Conservation (phyloP, 805 yeast genomes). For the Sugiyamaella marilandica region DNA sequence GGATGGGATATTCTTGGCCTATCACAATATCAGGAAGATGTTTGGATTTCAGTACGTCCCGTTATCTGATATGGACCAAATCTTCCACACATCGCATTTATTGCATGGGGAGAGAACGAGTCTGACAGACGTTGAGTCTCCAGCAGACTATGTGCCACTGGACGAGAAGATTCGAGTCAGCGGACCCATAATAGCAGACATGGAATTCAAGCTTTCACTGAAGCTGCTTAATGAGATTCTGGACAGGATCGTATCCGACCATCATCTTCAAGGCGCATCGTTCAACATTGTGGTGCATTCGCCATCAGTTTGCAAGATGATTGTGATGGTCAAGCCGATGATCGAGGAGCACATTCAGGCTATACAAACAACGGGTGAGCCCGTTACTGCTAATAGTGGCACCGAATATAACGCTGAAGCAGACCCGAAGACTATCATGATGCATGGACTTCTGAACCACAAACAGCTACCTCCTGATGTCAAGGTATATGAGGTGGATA, state of each 20-base stretch:
- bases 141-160: constrained; percentile 9
- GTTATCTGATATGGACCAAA: constrained; percentile 61
- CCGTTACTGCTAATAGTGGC: constrained; percentile 4
- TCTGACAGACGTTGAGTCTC: background rate
- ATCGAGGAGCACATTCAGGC: constrained; percentile 20
- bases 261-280: constrained; percentile 34
- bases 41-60: constrained; percentile 92
- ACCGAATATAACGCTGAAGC: background rate
- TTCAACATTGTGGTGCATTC: constrained; percentile 24
- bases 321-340: constrained; percentile 29
- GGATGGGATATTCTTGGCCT: constrained; percentile 95
- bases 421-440: constrained; percentile 21
- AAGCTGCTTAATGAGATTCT: constrained; percentile 47
- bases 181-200: constrained; percentile 54
- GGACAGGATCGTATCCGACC: constrained; percentile 34
- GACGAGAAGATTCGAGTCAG: constrained; percentile 22
- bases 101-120: background rate
- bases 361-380: constrained; percentile 22
- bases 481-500: constrained; percentile 19
- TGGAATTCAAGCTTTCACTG: constrained; percentile 61
- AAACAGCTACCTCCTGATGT: constrained; percentile 21
- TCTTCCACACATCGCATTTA: constrained; percentile 40
- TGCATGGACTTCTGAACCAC: constrained; percentile 11
- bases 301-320: constrained; percentile 23
- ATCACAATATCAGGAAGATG: constrained; percentile 72